Base-by-base conservation (phyloP, 306 rosid genomes). In the Ziziphus jujuba region DNA sequence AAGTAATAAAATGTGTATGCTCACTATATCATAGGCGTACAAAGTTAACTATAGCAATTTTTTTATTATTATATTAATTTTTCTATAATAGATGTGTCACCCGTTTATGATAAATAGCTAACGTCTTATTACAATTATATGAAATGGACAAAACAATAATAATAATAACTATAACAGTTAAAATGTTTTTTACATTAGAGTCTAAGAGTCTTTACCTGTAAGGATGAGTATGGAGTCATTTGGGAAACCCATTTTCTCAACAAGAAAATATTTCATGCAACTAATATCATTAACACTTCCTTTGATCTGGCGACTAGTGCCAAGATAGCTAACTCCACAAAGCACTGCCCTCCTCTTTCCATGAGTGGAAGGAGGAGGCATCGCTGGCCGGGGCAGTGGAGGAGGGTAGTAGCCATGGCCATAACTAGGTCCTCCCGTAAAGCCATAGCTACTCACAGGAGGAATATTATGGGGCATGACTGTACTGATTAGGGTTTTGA, bases 281-380 rank as follows among this genome's bases (percentile, higher is more conserved):
- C 55, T 72, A 59, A 77, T 83, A 56, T 87, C 90, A 64, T 80
- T 84, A 15, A 78, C 45, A 59, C 84, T 75, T 44, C 93, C 90
- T 40, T 82, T 80, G 31, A 82, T 63, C 17, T 19, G 63, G 68
- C 66, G 34, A 9, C 78, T 74, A 43, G 8, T 25, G 0, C 84
- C 82, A 50, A 77, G 59, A 61, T 85, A 85, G 52, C 78, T 50
- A 6, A 85, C 78, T 72, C 87, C 90, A 66, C 87, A 82, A 3
- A 85, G 56, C 61, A 85, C 38, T 15, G 90, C 87, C 0, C 82
- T 16, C 76, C 72, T 82, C 61, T 78, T 69, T 28, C 87, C 90
- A 66, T 48, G 31, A 0, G 50, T 38, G 16, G 66, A 25, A 36
- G 72, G 72, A 64, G 21, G 59, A 58, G 21, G 59, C 62, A 74